phyloP scores from a whole-genome alignment of 1,139 yeast genomes.

The Zygoascus hellenicus region DNA sequence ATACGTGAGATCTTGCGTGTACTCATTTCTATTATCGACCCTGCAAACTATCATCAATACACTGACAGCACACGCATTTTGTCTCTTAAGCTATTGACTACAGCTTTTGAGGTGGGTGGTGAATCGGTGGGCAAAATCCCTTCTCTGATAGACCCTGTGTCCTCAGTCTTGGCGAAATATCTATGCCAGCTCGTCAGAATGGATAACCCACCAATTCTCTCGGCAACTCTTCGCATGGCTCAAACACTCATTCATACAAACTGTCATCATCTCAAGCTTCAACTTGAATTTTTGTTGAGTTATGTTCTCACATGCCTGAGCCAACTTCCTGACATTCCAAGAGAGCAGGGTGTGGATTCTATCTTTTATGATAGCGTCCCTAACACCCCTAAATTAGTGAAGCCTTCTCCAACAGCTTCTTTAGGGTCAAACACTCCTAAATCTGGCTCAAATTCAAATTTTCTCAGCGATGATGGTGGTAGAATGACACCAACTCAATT shows the following conservation, averaged over 20 bases:
- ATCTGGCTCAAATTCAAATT: constrained; percentile 1
- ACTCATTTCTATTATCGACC: constrained; percentile 76
- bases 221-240: constrained; percentile 70
- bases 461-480: constrained; percentile 11
- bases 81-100: constrained; percentile 69
- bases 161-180: constrained; percentile 79
- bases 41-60: constrained; percentile 75
- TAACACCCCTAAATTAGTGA: constrained; percentile 33
- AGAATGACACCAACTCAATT: constrained; percentile 19
- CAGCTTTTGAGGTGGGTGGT: constrained; percentile 82
- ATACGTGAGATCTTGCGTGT: constrained; percentile 67
- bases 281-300: constrained; percentile 38
- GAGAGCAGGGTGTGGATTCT: constrained; percentile 37
- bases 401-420: constrained; percentile 16
- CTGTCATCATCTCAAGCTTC: constrained; percentile 35
- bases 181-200: constrained; percentile 72
- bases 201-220: constrained; percentile 61
- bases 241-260: constrained; percentile 46
- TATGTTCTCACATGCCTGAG: constrained; percentile 37
- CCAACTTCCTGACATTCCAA: constrained; percentile 35
- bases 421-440: constrained; percentile 15
- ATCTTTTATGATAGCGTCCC: constrained; percentile 40
- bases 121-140: constrained; percentile 58
- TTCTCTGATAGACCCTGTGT: constrained; percentile 57
- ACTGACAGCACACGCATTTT: constrained; percentile 83